These are phyloP conservation scores for Linum lewisii DNA, from an alignment of 345 rosid genomes.

Conservation along the genomic window DNA sequence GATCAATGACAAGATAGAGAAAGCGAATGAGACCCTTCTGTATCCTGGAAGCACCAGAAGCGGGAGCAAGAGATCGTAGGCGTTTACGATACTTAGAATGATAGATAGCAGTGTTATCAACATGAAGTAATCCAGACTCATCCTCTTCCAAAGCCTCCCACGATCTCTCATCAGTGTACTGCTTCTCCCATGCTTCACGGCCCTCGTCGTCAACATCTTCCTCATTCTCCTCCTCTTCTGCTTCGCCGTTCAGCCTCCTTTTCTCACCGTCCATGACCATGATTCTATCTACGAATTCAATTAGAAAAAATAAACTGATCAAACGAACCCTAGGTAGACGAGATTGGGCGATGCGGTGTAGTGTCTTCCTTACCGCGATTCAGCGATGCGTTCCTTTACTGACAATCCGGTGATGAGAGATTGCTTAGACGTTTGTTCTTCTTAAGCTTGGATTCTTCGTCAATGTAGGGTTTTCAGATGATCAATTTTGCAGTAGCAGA, in stretches of 20 bases:
- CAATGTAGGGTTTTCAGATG: too few species aligned
- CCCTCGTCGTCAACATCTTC: slow-evolving; percentile 42
- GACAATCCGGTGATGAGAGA: too few species aligned
- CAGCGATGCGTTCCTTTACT: too few species aligned
- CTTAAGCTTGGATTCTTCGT: too few species aligned
- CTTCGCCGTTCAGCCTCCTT: slow-evolving; percentile 30
- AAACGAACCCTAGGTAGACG: too few species aligned
- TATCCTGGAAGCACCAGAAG: slow-evolving; percentile 49
- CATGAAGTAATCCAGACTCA: slow-evolving; percentile 68
- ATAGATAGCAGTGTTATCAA: slow-evolving; percentile 53
- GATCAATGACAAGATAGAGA: slow-evolving; percentile 72
- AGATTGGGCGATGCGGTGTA: too few species aligned
- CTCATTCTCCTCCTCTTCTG: slow-evolving; percentile 55
- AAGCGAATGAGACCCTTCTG: slow-evolving; percentile 94
- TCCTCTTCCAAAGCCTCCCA: slow-evolving; percentile 93
- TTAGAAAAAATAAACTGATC: too few species aligned
- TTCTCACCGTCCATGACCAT: slow-evolving; percentile 23
- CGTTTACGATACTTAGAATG: slow-evolving; percentile 70
- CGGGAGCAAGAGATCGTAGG: slow-evolving; percentile 53
- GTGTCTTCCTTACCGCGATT: too few species aligned
- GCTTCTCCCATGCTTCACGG: slow-evolving; percentile 68
- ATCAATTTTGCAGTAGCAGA: too few species aligned
- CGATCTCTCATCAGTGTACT: slow-evolving; percentile 70
- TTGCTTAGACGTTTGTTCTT: too few species aligned
- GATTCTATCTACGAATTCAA: too few species aligned